Conservation (phyloP, 371 early-diverging fungal genomes). For the Dichotomocladium elegans region DNA sequence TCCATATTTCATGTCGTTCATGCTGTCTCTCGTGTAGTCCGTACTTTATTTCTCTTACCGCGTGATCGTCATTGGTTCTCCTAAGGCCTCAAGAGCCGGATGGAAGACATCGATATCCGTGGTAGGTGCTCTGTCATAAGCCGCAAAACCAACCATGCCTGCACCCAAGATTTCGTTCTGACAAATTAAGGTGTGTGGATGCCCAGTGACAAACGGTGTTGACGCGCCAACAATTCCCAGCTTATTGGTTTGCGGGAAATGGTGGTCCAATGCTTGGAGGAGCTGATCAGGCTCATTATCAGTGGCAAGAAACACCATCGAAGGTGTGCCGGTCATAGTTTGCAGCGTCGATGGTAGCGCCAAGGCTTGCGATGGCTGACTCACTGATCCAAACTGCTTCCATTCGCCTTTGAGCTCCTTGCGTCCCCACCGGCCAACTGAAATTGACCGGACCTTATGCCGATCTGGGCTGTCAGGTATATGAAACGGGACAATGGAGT, state of each 20-base stretch:
- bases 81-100: constrained; percentile 45
- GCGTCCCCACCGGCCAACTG: constrained; percentile 60
- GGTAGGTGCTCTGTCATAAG: constrained; percentile 12
- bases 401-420: constrained; percentile 45
- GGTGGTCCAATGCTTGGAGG: constrained; percentile 48
- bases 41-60: constrained; percentile 25
- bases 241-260: constrained; percentile 49
- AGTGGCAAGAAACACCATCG: constrained; percentile 49
- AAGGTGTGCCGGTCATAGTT: constrained; percentile 16
- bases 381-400: constrained; percentile 41
- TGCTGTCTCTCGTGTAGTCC: too few relatives aligned
- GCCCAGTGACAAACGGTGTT: constrained; percentile 71
- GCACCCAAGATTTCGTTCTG: constrained; percentile 46
- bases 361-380: constrained; percentile 23
- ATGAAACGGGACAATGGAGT: constrained; percentile 25
- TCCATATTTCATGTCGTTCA: neutral
- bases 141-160: constrained; percentile 61
- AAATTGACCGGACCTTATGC: constrained; percentile 44
- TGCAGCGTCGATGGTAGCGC: constrained; percentile 21
- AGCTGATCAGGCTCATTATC: constrained; percentile 67
- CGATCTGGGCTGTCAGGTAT: constrained; percentile 30
- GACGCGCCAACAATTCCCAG: constrained; percentile 61
- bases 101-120: constrained; percentile 18
- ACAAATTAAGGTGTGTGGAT: constrained; percentile 57
- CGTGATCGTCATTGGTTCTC: constrained; percentile 55